These are phyloP conservation scores for Hortaea werneckii DNA, from an alignment of 2,329 filamentous ascomycete genomes.

Conservation along the genomic window DNA sequence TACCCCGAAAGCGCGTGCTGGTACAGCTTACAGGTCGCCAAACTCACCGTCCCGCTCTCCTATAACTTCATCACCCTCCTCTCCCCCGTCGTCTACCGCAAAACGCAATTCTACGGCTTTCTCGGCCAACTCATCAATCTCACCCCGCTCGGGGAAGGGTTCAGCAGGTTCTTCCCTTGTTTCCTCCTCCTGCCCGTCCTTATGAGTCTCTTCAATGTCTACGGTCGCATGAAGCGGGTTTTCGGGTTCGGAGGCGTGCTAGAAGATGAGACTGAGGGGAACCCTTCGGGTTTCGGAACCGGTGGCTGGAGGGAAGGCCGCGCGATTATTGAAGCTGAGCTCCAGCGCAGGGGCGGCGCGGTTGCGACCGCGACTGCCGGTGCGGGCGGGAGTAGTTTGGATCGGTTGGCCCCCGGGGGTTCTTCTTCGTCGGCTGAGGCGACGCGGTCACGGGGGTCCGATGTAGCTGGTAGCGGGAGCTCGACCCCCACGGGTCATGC, in stretches of 20 bases:
- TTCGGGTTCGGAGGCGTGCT: slow-evolving; percentile 68
- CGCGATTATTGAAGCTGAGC: slow-evolving; percentile 78
- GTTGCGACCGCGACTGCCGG: slow-evolving; percentile 28
- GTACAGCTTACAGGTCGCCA: slow-evolving; percentile 88
- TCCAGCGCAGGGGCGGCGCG: slow-evolving; percentile 29
- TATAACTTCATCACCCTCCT: slow-evolving; percentile 97
- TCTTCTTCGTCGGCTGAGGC: neutral
- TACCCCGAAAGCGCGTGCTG: slow-evolving; percentile 90
- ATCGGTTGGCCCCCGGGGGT: slow-evolving; percentile 14
- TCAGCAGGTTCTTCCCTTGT: slow-evolving; percentile 80
- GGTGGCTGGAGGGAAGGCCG: slow-evolving; percentile 87
- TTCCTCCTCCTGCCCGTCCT: slow-evolving; percentile 77
- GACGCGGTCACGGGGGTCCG: neutral
- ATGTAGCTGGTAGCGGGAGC: neutral
- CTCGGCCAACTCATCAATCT: slow-evolving; percentile 74
- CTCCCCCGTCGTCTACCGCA: slow-evolving; percentile 57
- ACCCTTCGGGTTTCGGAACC: slow-evolving; percentile 56
- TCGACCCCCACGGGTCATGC: slow-evolving; percentile 1
- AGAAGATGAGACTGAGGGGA: slow-evolving; percentile 62
- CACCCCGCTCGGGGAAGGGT: slow-evolving; percentile 70
- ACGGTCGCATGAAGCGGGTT: slow-evolving; percentile 65
- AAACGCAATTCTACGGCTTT: slow-evolving; percentile 80
- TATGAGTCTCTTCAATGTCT: slow-evolving; percentile 81
- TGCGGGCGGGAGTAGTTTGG: slow-evolving; percentile 18
- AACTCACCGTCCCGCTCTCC: slow-evolving; percentile 80